Evolutionary conservation across 2,329 filamentous ascomycete genomes (phyloP), one percentile per base, ranked within the genome.

Genomic region (Juglanconis oblonga): DNA sequence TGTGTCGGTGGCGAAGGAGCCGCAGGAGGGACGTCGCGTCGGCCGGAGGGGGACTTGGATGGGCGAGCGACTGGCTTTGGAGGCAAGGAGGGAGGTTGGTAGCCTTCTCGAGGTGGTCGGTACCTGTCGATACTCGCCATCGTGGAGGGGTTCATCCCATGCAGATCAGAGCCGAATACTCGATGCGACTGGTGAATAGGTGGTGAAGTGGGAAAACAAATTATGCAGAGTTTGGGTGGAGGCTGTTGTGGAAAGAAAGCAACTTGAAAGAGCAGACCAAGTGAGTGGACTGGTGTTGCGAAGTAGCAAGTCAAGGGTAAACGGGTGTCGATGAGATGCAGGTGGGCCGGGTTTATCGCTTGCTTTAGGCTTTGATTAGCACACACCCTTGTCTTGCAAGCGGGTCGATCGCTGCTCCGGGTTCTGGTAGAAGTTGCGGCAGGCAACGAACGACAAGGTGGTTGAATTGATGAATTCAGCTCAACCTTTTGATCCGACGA

Each of bases 91-190:
- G 83, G 82, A 58, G 83, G 81, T 66, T 84, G 82, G 65, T 86
- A 85, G 64, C 77, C 78, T 71, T 86, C 83, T 62, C 82, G 78
- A 54, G 79, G 76, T 56, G 82, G 82, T 64, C 83, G 78, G 67
- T 86, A 86, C 69, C 81, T 75, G 70, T 86, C 83, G 72, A 86
- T 51, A 70, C 81, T 85, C 64, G 83, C 83, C 84, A 86, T 86
- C 67, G 68, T 66, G 64, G 56, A 55, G 36, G 64, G 38, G 36
- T 35, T 57, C 35, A 62, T 13, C 55, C 64, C 64, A 66, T 66
- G 50, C 24, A 49, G 17, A 17, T 7, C 17, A 40, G 38, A 48
- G 49, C 17, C 9, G 31, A 14, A 24, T 32, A 10, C 29, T 11
- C n/a, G 10, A 4, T 13, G 24, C 32, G 38, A 40, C 33, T 32